A percentile compares a stretch with the other conserved stretches of the same genome.
phyloP scores from a whole-genome alignment of 345 rosid species.

The Citrus sp. region DNA sequence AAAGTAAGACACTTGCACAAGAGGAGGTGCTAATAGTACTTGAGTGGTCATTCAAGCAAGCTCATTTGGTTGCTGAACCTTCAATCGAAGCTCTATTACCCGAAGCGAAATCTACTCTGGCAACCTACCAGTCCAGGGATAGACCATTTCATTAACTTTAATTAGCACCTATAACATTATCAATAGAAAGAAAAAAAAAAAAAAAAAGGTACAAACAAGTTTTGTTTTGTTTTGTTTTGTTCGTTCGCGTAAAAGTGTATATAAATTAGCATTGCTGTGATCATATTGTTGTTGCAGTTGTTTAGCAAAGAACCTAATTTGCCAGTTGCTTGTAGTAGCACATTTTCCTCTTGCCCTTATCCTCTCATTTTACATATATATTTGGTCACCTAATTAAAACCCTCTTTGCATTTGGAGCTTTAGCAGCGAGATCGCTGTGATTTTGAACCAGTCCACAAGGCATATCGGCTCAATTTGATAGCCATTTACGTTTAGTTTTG shows the following conservation, averaged over 20 bases:
- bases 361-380: neutral
- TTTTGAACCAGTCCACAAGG: neutral
- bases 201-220: neutral
- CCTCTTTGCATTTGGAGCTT: neutral
- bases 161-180: neutral
- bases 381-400: neutral
- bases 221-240: neutral
- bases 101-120: constrained; percentile 67
- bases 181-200: neutral
- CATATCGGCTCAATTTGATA: neutral
- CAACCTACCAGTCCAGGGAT: constrained; percentile 75
- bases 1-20: constrained; percentile 58
- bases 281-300: neutral
- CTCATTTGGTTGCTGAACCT: constrained; percentile 45
- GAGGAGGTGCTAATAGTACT: constrained; percentile 71
- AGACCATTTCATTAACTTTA: constrained; percentile 43
- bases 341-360: neutral
- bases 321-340: neutral
- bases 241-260: constrained; percentile 10
- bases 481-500: neutral
- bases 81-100: constrained; percentile 45
- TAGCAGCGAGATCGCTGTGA: neutral
- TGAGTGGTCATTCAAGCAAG: constrained; percentile 74
- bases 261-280: constrained; percentile 14
- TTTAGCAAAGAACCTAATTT: neutral